Base-by-base conservation (phyloP, 2,329 filamentous ascomycete genomes). In the Fonsecaea nubica region DNA sequence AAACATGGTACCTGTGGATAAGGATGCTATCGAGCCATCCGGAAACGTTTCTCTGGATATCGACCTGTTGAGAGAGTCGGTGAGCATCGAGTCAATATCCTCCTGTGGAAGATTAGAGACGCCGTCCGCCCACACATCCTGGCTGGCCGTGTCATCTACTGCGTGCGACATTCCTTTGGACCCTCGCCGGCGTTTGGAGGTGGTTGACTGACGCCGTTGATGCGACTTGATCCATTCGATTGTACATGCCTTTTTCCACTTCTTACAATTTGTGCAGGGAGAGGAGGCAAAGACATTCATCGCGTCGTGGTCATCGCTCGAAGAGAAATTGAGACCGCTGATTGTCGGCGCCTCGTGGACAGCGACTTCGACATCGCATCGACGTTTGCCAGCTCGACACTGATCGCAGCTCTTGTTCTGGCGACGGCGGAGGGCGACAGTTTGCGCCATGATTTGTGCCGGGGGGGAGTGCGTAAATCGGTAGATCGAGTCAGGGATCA, bases 321-420 rank as follows among this genome's bases (percentile, higher is more conserved):
- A 54, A 36, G 45, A n/a, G 53, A 59, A 33, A 32, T 10, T 57
- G 45, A 64, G 42, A 56, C 57, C 30, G 55, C 62, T 33, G 40
- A 25, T 5, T 30, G n/a, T 55, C 7, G 42, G 50, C 5, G 45
- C 10, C 21, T 62, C 32, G 30, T 61, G 50, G 38, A 38, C 45
- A 21, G 40, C 56, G 54, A 80, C 76, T 5, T 74, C 74, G 4
- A 79, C 80, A 69, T 83, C 80, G 71, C 81, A 83, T 5, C 78
- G 80, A 62, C 80, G 73, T 69, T 82, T 82, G 25, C 80, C 80
- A 67, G 79, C 80, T 25, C 80, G 76, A 69, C 81, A 83, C 63
- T 80, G 80, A 64, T 83, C 81, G 68, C 81, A 83, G 66, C 80
- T 81, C 53, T 80, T 76, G 65, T 80, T 77, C 65, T 81, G 79